Percentiles rank a stretch among this genome's conserved stretches.
Conservation (phyloP, 768 basidiomycete species). For the Butyriboletus loyo region DNA sequence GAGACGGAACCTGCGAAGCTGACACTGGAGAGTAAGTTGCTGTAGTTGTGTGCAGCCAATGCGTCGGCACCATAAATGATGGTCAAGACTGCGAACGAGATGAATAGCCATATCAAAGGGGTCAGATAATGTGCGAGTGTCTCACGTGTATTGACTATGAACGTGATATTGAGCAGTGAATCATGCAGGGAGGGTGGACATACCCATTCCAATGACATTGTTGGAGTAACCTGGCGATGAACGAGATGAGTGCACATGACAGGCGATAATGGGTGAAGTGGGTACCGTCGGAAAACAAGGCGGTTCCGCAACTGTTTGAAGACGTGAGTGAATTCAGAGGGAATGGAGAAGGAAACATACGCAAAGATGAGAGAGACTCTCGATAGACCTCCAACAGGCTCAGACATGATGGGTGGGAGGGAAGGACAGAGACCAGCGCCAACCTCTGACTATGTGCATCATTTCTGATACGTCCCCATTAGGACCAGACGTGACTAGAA, state of each 20-base stretch:
- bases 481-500: background rate
- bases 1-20: conserved; percentile 78
- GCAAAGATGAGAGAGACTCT: conserved; percentile 84
- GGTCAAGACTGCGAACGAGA: conserved; percentile 50
- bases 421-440: background rate
- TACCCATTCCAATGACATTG: conserved; percentile 73
- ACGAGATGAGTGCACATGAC: conserved; percentile 2
- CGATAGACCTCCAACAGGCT: conserved; percentile 27
- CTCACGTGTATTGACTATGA: conserved; percentile 66
- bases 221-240: conserved; percentile 67
- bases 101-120: background rate
- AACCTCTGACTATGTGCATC: background rate
- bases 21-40: conserved; percentile 59
- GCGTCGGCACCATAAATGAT: conserved; percentile 63
- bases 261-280: background rate
- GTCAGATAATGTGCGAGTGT: background rate
- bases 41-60: conserved; percentile 54
- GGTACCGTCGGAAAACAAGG: conserved; percentile 81
- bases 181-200: conserved; percentile 24
- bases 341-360: conserved; percentile 39
- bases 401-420: conserved; percentile 16
- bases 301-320: conserved; percentile 70
- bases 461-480: conserved; percentile 11
- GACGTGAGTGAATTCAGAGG: background rate
- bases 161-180: background rate